Base-by-base conservation (phyloP, 2,329 filamentous ascomycete species). In the Trichoderma sp. region DNA sequence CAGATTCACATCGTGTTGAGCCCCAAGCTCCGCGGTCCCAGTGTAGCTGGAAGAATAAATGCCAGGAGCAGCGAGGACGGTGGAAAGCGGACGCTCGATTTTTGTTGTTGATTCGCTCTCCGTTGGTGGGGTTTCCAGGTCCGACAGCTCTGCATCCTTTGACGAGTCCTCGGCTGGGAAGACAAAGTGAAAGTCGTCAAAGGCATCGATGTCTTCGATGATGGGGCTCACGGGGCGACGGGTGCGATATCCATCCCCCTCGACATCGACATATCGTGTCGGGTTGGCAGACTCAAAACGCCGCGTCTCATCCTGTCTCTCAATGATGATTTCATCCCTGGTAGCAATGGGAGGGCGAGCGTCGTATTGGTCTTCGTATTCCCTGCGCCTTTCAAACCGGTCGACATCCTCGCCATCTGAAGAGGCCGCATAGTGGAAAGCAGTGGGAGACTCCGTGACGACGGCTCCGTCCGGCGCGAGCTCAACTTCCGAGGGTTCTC, bases 1-100 rank as follows among this genome's bases (percentile, higher is more conserved):
- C 56, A 82, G 69, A 25, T 74, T 74, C 1, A 75, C 77, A 5
- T 72, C 73, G 64, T 82, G 80, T 6, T 70, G 73, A 13, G 79
- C 79, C 6, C 78, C 76, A 15, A 76, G 72, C 32, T 80, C 75
- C 27, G 76, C 78, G 58, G 78, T 77, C 0, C 80, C 80, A 1
- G 77, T 79, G 50, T 82, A 82, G 7, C 72, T 69, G 1, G 80
- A 80, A 10, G 75, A 71, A 61, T 76, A 77, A 27, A 81, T 70
- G 27, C 71, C 64, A 12, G 73, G 72, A 22, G 73, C 69, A 37
- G 73, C 73, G 48, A 72, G 63, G 17, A 58, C 56, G 19, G 54
- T 67, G 2, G 52, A 58, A 8, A 50, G 60, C 1, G 48, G 61
- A 13, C 56, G 70, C 2, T 71, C 71, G 5, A 72, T 70, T 34